These are phyloP conservation scores for Neurospora sp. DNA, from an alignment of 2,329 filamentous ascomycete species.

Conservation along the genomic window DNA sequence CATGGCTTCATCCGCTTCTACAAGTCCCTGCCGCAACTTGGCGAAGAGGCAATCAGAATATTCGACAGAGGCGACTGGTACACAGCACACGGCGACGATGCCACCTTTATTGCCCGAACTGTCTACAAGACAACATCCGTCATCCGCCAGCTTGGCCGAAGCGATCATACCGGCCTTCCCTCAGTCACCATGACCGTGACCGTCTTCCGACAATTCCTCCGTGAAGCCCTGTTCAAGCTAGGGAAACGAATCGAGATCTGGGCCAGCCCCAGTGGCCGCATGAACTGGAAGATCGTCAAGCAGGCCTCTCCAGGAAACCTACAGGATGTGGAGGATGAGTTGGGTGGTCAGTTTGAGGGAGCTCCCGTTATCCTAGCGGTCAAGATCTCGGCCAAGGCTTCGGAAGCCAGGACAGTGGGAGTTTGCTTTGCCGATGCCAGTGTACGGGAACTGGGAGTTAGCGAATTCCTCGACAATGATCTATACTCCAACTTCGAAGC, in stretches of 20 bases:
- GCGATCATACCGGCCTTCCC: slow-evolving; percentile 71
- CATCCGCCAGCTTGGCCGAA: slow-evolving; percentile 76
- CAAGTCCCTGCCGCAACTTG: slow-evolving; percentile 65
- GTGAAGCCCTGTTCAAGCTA: slow-evolving; percentile 84
- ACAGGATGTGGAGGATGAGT: slow-evolving; percentile 92
- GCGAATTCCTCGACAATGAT: slow-evolving; percentile 98
- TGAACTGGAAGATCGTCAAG: slow-evolving; percentile 87
- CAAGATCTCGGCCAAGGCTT: slow-evolving; percentile 81
- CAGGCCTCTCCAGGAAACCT: slow-evolving; percentile 92
- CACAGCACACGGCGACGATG: slow-evolving; percentile 83
- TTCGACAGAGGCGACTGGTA: slow-evolving; percentile 95
- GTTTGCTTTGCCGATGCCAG: slow-evolving; percentile 98
- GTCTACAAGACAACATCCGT: slow-evolving; percentile 98
- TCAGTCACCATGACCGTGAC: slow-evolving; percentile 95
- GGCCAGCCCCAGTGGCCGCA: slow-evolving; percentile 62
- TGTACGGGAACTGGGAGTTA: slow-evolving; percentile 88
- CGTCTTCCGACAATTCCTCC: slow-evolving; percentile 89
- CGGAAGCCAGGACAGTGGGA: slow-evolving; percentile 75
- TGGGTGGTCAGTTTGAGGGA: slow-evolving; percentile 75
- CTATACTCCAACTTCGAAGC: slow-evolving; percentile 97
- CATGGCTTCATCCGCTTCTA: slow-evolving; percentile 95
- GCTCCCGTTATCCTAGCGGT: slow-evolving; percentile 93
- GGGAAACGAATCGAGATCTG: slow-evolving; percentile 90
- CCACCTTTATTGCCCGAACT: slow-evolving; percentile 70
- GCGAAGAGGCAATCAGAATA: slow-evolving; percentile 71